Evolutionary conservation across 1,284 basidiomycete species (phyloP).

Genomic region (Rhodotorula sp.): DNA sequence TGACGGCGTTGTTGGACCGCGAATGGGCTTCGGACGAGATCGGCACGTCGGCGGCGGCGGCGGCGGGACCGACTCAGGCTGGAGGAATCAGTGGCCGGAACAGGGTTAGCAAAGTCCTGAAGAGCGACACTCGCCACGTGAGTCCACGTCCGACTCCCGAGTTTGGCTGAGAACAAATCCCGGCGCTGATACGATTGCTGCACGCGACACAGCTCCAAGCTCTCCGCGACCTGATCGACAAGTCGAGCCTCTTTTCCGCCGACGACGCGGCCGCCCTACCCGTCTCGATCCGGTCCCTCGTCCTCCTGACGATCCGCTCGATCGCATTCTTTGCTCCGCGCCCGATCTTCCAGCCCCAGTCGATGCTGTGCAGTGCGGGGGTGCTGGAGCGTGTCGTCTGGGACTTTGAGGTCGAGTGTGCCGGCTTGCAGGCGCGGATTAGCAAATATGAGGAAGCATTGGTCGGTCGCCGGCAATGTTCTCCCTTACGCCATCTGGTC

Average conservation of each 20-base stretch:
- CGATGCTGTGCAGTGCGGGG: conserved; percentile 27
- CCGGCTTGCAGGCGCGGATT: background rate
- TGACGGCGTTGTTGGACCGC: conserved; percentile 5
- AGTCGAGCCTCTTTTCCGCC: conserved; percentile 9
- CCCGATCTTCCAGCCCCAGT: conserved; percentile 35
- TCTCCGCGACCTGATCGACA: conserved; percentile 26
- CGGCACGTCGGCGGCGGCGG: background rate
- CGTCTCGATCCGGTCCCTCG: conserved; percentile 20
- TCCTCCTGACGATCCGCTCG: conserved; percentile 14
- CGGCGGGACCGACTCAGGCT: background rate
- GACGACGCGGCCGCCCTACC: background rate
- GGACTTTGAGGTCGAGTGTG: conserved; percentile 7
- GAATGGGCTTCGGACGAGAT: conserved; percentile 17
- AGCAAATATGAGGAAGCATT: conserved; percentile 14
- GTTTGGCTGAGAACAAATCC: no score
- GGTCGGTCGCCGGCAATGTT: background rate
- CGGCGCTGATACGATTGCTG: background rate
- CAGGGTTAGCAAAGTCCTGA: background rate
- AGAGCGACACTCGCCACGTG: conserved; percentile 12
- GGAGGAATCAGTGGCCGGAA: background rate
- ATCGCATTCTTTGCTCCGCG: conserved; percentile 25
- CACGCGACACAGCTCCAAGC: conserved; percentile 9
- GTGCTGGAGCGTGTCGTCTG: conserved; percentile 13
- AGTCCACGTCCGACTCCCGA: background rate
- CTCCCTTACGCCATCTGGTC: background rate